phyloP scores from a whole-genome alignment of 805 yeast species.

The Suhomyces sp. region DNA sequence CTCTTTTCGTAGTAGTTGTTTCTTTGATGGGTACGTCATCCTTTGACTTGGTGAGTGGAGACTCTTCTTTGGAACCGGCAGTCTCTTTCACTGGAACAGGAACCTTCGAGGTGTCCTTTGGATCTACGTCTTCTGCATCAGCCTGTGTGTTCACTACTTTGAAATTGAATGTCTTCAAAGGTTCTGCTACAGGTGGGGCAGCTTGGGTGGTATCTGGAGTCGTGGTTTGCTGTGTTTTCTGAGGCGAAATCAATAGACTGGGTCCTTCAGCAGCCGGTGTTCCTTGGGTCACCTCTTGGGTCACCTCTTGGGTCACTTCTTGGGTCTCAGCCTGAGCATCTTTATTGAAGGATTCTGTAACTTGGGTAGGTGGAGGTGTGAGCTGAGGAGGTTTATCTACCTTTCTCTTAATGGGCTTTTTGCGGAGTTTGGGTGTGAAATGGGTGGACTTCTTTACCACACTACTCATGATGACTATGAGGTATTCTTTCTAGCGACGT shows the following conservation, averaged over 20 bases:
- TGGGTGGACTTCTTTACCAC: slow-evolving; percentile 53
- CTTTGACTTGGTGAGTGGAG: slow-evolving; percentile 7
- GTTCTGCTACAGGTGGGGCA: slow-evolving; percentile 1
- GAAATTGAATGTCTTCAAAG: slow-evolving; percentile 6
- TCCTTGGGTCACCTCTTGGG: not conserved
- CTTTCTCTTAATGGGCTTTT: slow-evolving; percentile 21
- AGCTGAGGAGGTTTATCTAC: slow-evolving; percentile 5
- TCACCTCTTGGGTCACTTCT: slow-evolving; percentile 5
- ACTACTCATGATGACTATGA: slow-evolving; percentile 41
- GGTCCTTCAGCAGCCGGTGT: not conserved
- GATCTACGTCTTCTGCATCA: slow-evolving; percentile 24
- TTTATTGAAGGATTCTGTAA: no score
- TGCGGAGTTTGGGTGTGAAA: slow-evolving; percentile 58
- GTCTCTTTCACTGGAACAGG: not conserved
- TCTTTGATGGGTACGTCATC: no score
- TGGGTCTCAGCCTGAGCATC: not conserved
- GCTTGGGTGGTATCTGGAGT: slow-evolving; percentile 13
- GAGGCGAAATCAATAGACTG: no score
- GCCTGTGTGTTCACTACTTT: slow-evolving; percentile 5
- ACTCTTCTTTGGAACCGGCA: no score
- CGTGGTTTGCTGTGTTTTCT: not conserved
- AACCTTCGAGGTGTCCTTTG: slow-evolving; percentile 16
- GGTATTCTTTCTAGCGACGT: no score
- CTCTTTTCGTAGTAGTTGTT: no score
- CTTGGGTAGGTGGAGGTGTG: slow-evolving; percentile 16